Conservation (phyloP, 1,139 yeast species). For the Candida sojae region DNA sequence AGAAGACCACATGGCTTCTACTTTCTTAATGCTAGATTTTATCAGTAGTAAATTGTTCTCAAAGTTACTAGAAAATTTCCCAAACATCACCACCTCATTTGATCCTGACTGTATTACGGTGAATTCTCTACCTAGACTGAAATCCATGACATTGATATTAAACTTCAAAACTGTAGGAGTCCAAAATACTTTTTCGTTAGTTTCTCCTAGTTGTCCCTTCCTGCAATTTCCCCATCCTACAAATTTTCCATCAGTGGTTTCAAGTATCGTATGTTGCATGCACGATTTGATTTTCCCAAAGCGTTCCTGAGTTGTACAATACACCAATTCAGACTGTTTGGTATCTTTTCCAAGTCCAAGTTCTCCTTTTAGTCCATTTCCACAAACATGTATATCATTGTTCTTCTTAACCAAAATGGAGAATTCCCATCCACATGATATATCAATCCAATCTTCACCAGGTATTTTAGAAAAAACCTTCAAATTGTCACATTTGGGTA, state of each 20-base stretch:
- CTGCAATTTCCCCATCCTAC: slow-evolving; percentile 86
- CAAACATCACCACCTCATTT: slow-evolving; percentile 16
- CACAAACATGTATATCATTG: slow-evolving; percentile 53
- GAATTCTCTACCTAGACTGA: slow-evolving; percentile 50
- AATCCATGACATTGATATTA: slow-evolving; percentile 13
- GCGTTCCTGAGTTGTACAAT: slow-evolving; percentile 14
- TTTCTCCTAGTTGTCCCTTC: slow-evolving; percentile 65
- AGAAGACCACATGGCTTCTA: slow-evolving; percentile 82
- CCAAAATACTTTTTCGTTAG: slow-evolving; percentile 22
- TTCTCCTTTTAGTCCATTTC: slow-evolving; percentile 73
- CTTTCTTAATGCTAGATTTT: background rate
- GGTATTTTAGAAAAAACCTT: slow-evolving; percentile 26
- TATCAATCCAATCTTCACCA: slow-evolving; percentile 38
- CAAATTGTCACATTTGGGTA: slow-evolving; percentile 7
- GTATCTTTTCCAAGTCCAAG: slow-evolving; percentile 55
- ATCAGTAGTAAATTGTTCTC: background rate
- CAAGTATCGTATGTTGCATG: slow-evolving; percentile 56
- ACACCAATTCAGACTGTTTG: slow-evolving; percentile 16
- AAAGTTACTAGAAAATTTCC: slow-evolving; percentile 13
- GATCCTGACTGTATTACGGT: slow-evolving; percentile 24
- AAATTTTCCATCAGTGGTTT: slow-evolving; percentile 36
- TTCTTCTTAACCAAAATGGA: slow-evolving; percentile 50
- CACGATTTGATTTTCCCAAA: slow-evolving; percentile 42
- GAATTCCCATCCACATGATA: slow-evolving; percentile 81
- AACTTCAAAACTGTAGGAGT: slow-evolving; percentile 27